Evolutionary conservation across 768 basidiomycete species (phyloP).

Genomic region (Clitopilus passeckerianus): DNA sequence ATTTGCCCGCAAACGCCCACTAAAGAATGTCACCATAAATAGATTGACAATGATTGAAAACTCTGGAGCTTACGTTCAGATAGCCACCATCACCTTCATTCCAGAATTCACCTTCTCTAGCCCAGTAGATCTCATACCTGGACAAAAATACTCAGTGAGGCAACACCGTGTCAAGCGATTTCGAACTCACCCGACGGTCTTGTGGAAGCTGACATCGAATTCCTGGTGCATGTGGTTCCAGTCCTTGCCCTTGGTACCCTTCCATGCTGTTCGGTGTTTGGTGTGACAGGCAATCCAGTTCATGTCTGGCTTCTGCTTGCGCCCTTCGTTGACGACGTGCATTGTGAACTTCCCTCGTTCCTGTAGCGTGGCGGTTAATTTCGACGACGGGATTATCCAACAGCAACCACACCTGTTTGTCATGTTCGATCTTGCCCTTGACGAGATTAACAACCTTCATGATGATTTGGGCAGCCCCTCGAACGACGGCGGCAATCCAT

Average conservation of each 20-base stretch:
- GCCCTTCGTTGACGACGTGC: not conserved
- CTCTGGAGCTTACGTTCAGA: constrained; percentile 1
- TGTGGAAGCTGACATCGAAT: constrained; percentile 11
- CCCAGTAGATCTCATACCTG: constrained; percentile 3
- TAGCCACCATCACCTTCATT: constrained; percentile 6
- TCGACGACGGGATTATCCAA: not conserved
- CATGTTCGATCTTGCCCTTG: constrained; percentile 1
- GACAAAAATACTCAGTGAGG: not conserved
- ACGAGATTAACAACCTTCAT: not conserved
- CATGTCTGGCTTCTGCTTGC: not conserved
- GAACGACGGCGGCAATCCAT: not conserved
- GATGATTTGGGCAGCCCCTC: not conserved
- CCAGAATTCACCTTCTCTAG: not conserved
- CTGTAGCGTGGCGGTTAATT: not conserved
- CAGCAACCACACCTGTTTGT: not conserved
- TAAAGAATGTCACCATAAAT: not conserved
- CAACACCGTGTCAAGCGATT: not conserved
- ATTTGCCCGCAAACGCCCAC: not conserved
- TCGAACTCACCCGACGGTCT: constrained; percentile 11
- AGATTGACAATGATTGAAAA: not conserved
- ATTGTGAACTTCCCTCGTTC: constrained; percentile 1
- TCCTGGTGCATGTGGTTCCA: constrained; percentile 21
- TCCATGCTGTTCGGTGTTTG: constrained; percentile 13
- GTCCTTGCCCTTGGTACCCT: constrained; percentile 15
- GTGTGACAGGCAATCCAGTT: constrained; percentile 18